A percentile compares a stretch with the other conserved stretches of the same genome.
Evolutionary conservation across 2,329 filamentous ascomycete genomes (phyloP).

Genomic region (Diaporthe helianthi): DNA sequence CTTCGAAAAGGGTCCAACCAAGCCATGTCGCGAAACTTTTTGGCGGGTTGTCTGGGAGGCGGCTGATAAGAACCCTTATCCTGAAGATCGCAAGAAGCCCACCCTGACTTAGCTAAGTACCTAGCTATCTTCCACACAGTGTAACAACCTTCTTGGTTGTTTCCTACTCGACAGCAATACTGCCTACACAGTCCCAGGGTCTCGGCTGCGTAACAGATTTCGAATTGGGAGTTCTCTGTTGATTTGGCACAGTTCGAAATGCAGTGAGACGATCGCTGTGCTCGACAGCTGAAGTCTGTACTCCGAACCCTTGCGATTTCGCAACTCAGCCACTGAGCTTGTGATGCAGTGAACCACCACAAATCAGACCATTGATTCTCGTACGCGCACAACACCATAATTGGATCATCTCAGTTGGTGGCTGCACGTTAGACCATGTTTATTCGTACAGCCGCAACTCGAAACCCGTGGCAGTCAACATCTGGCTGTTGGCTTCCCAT

Average conservation of each 20-base stretch:
- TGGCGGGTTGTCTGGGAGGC: conserved; percentile 8
- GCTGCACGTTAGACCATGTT: neutral
- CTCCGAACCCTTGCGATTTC: neutral
- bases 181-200: neutral
- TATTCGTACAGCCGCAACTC: neutral
- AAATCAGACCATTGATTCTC: neutral
- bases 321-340: conserved; percentile 2
- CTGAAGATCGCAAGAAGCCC: neutral
- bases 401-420: neutral
- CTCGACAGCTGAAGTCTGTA: neutral
- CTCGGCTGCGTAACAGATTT: neutral
- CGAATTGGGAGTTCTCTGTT: no score
- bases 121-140: no score
- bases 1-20: neutral
- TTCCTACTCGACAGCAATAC: neutral
- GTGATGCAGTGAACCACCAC: neutral
- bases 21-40: conserved; percentile 32
- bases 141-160: neutral
- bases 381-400: neutral
- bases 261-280: neutral
- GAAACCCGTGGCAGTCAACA: neutral
- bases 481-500: neutral
- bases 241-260: neutral
- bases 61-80: conserved; percentile 32
- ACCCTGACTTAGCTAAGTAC: no score